These are phyloP conservation scores for Candida lessepsii DNA, from an alignment of 805 yeast genomes.

Conservation along the genomic window DNA sequence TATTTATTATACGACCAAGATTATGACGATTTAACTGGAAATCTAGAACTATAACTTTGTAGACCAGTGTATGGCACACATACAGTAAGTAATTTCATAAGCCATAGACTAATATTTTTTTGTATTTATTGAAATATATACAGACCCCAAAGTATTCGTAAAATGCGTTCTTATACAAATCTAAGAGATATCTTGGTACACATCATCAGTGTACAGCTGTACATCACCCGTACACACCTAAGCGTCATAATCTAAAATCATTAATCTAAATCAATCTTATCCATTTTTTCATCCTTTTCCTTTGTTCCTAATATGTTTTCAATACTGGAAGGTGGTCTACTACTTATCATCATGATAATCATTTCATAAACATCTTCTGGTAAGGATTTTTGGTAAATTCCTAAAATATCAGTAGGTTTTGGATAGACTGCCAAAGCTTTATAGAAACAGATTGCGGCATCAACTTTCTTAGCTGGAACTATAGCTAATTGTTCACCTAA, in stretches of 20 bases:
- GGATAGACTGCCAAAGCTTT: conserved; percentile 93
- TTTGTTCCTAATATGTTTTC: conserved; percentile 55
- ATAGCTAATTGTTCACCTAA: conserved; percentile 79
- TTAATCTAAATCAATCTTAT: conserved; percentile 22
- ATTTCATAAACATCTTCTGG: conserved; percentile 80
- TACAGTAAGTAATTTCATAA: no score
- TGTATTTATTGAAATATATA: no score
- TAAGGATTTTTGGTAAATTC: conserved; percentile 84
- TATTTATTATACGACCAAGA: conserved; percentile 27
- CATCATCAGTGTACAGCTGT: no score
- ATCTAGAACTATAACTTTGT: no score
- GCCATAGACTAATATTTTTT: no score
- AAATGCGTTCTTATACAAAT: no score
- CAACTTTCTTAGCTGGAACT: conserved; percentile 64
- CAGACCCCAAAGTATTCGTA: no score
- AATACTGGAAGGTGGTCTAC: conserved; percentile 82
- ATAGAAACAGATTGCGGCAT: conserved; percentile 88
- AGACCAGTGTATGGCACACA: no score
- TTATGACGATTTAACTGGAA: no score
- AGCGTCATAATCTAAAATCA: no score
- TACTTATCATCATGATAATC: conserved; percentile 84
- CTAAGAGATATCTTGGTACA: no score
- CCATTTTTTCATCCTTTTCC: conserved; percentile 28
- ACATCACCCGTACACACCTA: background rate
- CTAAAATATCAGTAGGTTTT: conserved; percentile 87